Evolutionary conservation across 345 rosid species (phyloP), one percentile per base, ranked within the genome.

Genomic region (Capsella bursapastoris): DNA sequence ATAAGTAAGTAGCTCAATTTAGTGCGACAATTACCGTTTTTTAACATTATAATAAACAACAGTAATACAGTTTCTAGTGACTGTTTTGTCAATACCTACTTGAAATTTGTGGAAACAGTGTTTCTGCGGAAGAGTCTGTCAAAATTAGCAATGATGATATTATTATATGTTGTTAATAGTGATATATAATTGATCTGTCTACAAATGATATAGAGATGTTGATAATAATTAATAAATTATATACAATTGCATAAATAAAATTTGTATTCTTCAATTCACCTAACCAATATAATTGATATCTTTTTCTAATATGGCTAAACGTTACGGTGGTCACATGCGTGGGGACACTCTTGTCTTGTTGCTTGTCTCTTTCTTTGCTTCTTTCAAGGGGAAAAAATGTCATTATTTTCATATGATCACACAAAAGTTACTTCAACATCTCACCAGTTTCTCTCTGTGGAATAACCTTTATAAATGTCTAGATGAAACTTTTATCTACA

Each of bases 281-380:
- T 40, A 11, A 34, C 37, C 14, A 59, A 18, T 61, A 38, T 53
- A 53, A 34, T 55, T 61, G 18, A 2, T 63, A 18, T 41, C 0
- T 32, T 73, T 64, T 64, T 55, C 7, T 38, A 4, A 25, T 53
- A 13, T 63, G 56, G 71, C 57, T 51, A 35, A 22, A 73, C 64
- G 49, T 64, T 73, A 73, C 64, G 49, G 77, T 73, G 57, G 6
- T 73, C 77, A 73, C 77, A 55, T 73, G 77, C 64, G 71, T 73
- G 64, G 71, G 77, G 57, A 73, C 70, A 29, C 69, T 50, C 32
- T 18, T 40, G 51, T 43, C 55, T 41, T 72, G 55, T 69, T 57
- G 58, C 16, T 18, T 40, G 51, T 52, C 55, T 52, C 63, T 43
- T 69, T 52, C 63, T 43, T 57, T 69, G 58, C 55, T 69, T 56